Evolutionary conservation across 306 rosid species (phyloP), one percentile per base, ranked within the genome.

Genomic region (Castanopsis chinensis): DNA sequence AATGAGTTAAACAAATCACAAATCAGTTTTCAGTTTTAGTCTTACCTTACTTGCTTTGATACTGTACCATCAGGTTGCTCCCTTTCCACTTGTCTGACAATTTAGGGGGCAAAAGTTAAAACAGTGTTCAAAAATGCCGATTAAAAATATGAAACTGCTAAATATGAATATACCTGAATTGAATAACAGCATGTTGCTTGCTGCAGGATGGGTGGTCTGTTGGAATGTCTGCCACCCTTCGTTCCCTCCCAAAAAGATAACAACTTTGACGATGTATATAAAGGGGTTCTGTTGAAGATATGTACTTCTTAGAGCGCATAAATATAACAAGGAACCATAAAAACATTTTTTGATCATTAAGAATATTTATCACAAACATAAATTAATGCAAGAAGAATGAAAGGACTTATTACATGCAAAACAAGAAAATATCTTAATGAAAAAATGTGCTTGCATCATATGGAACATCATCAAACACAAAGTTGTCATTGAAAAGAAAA

Each of bases 131-230:
- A 69, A 72, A 73, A 53, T 5, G 55, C 68, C n/a, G 41, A 78
- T 45, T 41, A 73, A 25, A 25, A 15, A 80, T 76, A 77, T 33
- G 20, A 84, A 76, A 43, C 77, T 63, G 75, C 76, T 70, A 71
- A 41, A 30, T n/a, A 77, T 72, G 53, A 60, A 76, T 60, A 75
- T 87, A 95, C 99, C 99, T 84, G 77, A 76, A 95, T 69, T 95
- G 99, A 85, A 95, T 93, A 77, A 95, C 96, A 79, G 99, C 97
- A 75, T 95, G 97, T 85, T 95, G 99, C 86, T 95, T 95, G 96
- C 99, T 93, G 87, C 98, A 95, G 64, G 99, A 93, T 5, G 99
- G 99, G 80, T 95, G 99, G 88, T 95, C 98, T 19, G 99, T 95
- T 49, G 99, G 99, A 76, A 95, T 77, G 80, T 93, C 98, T 60